phyloP scores from a whole-genome alignment of 2,329 filamentous ascomycete species.

The Aspergillus ibericus region DNA sequence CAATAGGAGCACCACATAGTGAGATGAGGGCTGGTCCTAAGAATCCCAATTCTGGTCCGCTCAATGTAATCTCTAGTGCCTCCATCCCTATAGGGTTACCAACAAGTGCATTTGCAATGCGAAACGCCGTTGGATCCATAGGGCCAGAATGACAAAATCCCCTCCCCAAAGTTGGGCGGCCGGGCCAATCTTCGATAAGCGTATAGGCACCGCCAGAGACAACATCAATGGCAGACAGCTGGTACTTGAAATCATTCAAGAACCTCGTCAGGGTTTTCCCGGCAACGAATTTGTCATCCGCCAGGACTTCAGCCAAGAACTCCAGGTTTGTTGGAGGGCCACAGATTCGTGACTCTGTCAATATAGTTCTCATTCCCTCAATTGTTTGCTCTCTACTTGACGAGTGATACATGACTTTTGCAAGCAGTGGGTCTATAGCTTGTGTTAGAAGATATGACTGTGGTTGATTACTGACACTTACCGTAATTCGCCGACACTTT shows the following conservation, averaged over 20 bases:
- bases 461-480: conserved; percentile 15
- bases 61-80: conserved; percentile 60
- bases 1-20: conserved; percentile 57
- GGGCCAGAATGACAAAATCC: conserved; percentile 62
- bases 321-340: conserved; percentile 60
- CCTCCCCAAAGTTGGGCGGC: conserved; percentile 56
- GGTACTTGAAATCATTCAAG: conserved; percentile 52
- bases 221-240: conserved; percentile 56
- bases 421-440: conserved; percentile 52
- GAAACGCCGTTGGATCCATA: conserved; percentile 61
- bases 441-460: background rate
- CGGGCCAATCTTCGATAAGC: conserved; percentile 60
- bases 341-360: conserved; percentile 50
- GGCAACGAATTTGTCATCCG: conserved; percentile 45
- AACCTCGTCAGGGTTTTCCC: conserved; percentile 61
- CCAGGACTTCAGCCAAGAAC: conserved; percentile 55
- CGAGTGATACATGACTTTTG: conserved; percentile 59
- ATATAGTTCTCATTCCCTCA: conserved; percentile 44
- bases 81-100: conserved; percentile 56
- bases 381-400: conserved; percentile 45
- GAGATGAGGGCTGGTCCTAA: conserved; percentile 56
- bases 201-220: conserved; percentile 59
- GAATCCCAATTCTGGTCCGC: conserved; percentile 60
- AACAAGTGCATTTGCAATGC: conserved; percentile 60
- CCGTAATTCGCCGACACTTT: conserved; percentile 60